A percentile compares a stretch with the other conserved stretches of the same genome.
Evolutionary conservation across 2,329 filamentous ascomycete genomes (phyloP).

Genomic region (Botrytis deweyae): DNA sequence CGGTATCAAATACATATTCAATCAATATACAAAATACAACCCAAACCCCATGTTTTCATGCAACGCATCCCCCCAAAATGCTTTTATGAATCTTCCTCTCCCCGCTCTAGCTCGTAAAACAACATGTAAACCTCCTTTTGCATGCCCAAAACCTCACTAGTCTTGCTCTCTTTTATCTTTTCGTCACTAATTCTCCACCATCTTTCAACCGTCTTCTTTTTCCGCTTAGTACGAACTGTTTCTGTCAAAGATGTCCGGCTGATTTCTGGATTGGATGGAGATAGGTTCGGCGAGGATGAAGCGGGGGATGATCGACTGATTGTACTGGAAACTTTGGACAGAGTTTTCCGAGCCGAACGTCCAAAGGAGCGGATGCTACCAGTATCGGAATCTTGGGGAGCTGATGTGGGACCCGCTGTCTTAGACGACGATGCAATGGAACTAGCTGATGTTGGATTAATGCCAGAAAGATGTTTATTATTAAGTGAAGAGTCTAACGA

Average conservation of each 20-base stretch:
- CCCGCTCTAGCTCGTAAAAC: conserved; percentile 78
- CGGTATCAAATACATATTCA: conserved; percentile 17
- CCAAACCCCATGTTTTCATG: not conserved
- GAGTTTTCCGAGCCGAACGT: conserved; percentile 54
- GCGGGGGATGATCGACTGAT: conserved; percentile 24
- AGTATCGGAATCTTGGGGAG: conserved; percentile 47
- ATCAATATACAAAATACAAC: conserved; percentile 7
- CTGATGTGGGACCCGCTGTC: conserved; percentile 28
- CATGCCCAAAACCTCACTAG: conserved; percentile 85
- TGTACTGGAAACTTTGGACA: conserved; percentile 44
- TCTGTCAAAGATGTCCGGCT: conserved; percentile 23
- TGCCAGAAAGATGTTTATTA: conserved; percentile 18
- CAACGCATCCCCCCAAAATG: not conserved
- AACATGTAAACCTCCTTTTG: conserved; percentile 93
- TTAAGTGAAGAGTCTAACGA: conserved; percentile 25
- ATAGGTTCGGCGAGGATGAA: conserved; percentile 22
- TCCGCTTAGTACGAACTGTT: conserved; percentile 48
- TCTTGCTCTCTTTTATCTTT: conserved; percentile 92
- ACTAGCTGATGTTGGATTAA: conserved; percentile 25
- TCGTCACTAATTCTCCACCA: conserved; percentile 99
- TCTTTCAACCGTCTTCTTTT: conserved; percentile 64
- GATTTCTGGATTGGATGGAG: conserved; percentile 6
- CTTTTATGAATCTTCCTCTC: conserved; percentile 27
- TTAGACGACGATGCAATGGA: conserved; percentile 26
- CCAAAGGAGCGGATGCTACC: conserved; percentile 57